These are phyloP conservation scores for Croton laevigatus DNA, from an alignment of 441 rosid species.

Conservation along the genomic window DNA sequence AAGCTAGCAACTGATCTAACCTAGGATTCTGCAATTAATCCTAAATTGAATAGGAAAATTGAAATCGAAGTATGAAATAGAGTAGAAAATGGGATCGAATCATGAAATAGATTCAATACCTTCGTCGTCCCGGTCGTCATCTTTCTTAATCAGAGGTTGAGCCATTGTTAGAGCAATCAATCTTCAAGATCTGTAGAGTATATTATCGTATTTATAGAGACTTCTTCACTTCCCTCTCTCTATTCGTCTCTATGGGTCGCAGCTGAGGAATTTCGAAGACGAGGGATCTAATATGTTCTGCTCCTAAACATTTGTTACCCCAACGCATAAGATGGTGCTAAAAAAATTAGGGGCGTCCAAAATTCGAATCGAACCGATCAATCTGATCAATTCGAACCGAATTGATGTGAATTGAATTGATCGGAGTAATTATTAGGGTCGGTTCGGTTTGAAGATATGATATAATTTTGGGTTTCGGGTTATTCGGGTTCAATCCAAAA, in stretches of 20 bases:
- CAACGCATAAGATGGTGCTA: not conserved
- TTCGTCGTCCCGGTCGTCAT: slow-evolving; percentile 99
- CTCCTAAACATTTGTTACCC: not conserved
- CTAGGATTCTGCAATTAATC: slow-evolving; percentile 10
- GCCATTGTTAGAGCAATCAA: slow-evolving; percentile 51
- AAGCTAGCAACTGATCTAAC: slow-evolving; percentile 34
- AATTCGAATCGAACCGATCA: no score
- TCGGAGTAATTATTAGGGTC: no score
- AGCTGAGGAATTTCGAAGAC: slow-evolving; percentile 25
- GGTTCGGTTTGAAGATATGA: no score
- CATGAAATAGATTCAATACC: slow-evolving; percentile 37
- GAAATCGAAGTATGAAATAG: not conserved
- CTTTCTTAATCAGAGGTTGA: slow-evolving; percentile 91
- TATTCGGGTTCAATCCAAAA: no score
- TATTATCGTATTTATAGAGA: not conserved
- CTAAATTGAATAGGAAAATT: slow-evolving; percentile 8
- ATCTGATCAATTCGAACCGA: no score
- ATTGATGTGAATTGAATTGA: no score
- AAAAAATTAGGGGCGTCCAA: no score
- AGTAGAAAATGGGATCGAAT: not conserved
- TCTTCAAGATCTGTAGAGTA: slow-evolving; percentile 17
- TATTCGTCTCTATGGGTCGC: slow-evolving; percentile 9
- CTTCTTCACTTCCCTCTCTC: not conserved
- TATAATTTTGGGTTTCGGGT: no score
- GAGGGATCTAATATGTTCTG: slow-evolving; percentile 1